Percentiles rank a stretch among this genome's conserved stretches.
Conservation (phyloP, 2,329 filamentous ascomycete species). For the Nigrograna mackinnonii region DNA sequence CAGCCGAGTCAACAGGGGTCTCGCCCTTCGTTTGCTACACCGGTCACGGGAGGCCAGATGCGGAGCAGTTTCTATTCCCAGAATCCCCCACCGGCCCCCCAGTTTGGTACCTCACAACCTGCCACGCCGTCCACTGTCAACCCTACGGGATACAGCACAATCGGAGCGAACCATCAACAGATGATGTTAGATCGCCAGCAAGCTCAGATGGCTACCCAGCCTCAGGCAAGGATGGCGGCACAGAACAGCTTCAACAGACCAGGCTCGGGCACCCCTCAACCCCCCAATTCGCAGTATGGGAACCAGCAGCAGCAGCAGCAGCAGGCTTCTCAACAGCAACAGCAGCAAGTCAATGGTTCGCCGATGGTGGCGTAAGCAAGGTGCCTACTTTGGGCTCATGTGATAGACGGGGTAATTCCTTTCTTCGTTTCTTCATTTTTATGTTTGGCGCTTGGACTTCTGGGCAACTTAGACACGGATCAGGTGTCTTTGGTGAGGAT, state of each 20-base stretch:
- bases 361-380: slow-evolving; percentile 21
- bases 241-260: slow-evolving; percentile 38
- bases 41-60: slow-evolving; percentile 29
- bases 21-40: slow-evolving; percentile 30
- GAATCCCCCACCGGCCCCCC: slow-evolving; percentile 14
- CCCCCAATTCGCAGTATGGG: slow-evolving; percentile 29
- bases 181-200: slow-evolving; percentile 39
- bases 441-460: too few relatives aligned
- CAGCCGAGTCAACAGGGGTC: slow-evolving; percentile 27
- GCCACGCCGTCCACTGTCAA: slow-evolving; percentile 17
- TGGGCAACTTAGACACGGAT: too few relatives aligned
- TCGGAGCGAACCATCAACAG: slow-evolving; percentile 33
- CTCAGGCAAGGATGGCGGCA: slow-evolving; percentile 39
- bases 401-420: too few relatives aligned
- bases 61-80: slow-evolving; percentile 37
- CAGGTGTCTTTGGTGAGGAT: too few relatives aligned
- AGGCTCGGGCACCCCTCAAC: slow-evolving; percentile 41
- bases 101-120: slow-evolving; percentile 33
- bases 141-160: slow-evolving; percentile 22
- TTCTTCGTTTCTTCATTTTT: too few relatives aligned
- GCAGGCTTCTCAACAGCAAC: slow-evolving; percentile 5
- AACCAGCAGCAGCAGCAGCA: slow-evolving; percentile 13
- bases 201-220: slow-evolving; percentile 32
- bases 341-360: slow-evolving; percentile 24
- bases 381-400: too few relatives aligned